These are phyloP conservation scores for Trypanosoma boissoni DNA, from an alignment of 208 protist genomes.

Conservation along the genomic window DNA sequence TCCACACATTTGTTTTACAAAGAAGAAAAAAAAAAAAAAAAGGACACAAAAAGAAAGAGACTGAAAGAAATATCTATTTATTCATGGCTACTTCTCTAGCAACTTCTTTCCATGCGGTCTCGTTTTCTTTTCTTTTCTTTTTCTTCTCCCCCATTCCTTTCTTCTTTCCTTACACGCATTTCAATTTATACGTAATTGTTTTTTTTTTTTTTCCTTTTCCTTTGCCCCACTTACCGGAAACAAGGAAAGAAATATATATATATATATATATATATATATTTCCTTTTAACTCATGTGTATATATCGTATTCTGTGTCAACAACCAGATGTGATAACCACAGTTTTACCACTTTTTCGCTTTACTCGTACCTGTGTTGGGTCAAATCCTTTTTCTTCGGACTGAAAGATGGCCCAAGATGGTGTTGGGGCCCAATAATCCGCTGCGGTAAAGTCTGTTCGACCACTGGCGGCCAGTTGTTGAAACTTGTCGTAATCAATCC, in stretches of 20 bases:
- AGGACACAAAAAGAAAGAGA: neutral
- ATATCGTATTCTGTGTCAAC: conserved; percentile 17
- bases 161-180: neutral
- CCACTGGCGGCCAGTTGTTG: conserved; percentile 47
- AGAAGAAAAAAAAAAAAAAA: conserved; percentile 16
- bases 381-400: conserved; percentile 82
- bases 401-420: conserved; percentile 83
- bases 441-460: conserved; percentile 55
- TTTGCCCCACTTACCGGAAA: too few relatives aligned
- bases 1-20: neutral
- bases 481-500: conserved; percentile 91
- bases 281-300: neutral
- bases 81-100: neutral
- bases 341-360: conserved; percentile 61
- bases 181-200: neutral
- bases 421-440: conserved; percentile 77
- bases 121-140: neutral
- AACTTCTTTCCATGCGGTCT: neutral
- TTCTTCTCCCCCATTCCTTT: neutral
- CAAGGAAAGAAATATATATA: too few relatives aligned
- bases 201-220: conserved; percentile 1
- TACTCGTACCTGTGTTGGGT: conserved; percentile 78
- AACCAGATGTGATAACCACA: conserved; percentile 31
- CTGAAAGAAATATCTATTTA: neutral
- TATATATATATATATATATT: neutral